These are phyloP conservation scores for Acer negundo DNA, from an alignment of 345 rosid genomes.

Conservation along the genomic window DNA sequence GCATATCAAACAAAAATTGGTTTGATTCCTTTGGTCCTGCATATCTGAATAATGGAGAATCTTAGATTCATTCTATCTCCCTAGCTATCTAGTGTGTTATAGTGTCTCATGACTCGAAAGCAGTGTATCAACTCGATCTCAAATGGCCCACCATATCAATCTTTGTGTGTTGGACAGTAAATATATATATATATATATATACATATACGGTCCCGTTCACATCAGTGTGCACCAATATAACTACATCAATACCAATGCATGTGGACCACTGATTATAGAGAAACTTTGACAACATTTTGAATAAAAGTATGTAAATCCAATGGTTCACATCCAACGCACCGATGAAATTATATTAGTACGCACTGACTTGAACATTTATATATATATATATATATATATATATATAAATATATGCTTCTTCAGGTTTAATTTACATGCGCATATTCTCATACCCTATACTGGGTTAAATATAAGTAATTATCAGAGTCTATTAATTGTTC, in stretches of 20 bases:
- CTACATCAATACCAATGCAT: no score
- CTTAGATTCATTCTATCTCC: conserved; percentile 22
- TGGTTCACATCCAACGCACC: no score
- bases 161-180: not conserved
- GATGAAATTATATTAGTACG: no score
- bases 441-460: not conserved
- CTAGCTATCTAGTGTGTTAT: not conserved
- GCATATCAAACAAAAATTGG: conserved; percentile 14
- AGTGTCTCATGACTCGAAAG: conserved; percentile 38
- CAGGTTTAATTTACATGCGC: not conserved
- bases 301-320: no score
- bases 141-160: conserved; percentile 29
- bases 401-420: no score
- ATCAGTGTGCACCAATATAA: no score
- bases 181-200: not conserved
- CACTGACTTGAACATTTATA: no score
- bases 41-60: conserved; percentile 34
- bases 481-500: not conserved
- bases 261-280: no score
- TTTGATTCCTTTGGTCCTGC: not conserved
- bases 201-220: no score
- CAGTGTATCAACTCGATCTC: conserved; percentile 10
- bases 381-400: not conserved
- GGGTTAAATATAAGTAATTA: not conserved
- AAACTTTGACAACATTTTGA: no score